Evolutionary conservation across 148 eudicot species (phyloP).

Genomic region (Amaranthus cruentus): DNA sequence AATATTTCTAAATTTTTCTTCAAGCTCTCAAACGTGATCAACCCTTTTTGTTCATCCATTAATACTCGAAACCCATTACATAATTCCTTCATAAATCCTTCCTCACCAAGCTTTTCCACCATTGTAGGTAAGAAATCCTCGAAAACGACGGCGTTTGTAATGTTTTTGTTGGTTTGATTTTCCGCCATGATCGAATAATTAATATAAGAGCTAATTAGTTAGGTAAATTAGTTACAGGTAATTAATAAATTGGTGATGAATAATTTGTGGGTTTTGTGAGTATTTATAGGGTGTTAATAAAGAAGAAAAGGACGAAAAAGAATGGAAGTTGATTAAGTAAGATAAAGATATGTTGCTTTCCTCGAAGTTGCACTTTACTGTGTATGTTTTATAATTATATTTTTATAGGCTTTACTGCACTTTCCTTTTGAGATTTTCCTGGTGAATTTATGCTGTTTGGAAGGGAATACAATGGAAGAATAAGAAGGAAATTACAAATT

Average conservation of each 20-base stretch:
- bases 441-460: constrained; percentile 9
- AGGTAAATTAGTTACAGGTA: not conserved
- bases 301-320: too few species aligned
- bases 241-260: not conserved
- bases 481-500: constrained; percentile 16
- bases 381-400: not conserved
- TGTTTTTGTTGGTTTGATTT: not conserved
- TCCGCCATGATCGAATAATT: constrained; percentile 5
- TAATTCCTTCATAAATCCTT: constrained; percentile 58
- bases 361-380: constrained; percentile 26
- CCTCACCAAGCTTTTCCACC: constrained; percentile 54
- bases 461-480: not conserved
- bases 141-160: constrained; percentile 15
- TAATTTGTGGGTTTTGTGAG: not conserved
- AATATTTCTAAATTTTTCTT: constrained; percentile 33
- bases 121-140: constrained; percentile 42
- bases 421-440: constrained; percentile 4
- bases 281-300: constrained; percentile 5
- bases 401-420: not conserved
- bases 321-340: not conserved
- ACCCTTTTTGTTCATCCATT: constrained; percentile 42
- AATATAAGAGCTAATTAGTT: too few species aligned
- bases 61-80: constrained; percentile 46
- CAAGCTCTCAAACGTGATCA: constrained; percentile 65
- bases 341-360: constrained; percentile 25